Evolutionary conservation across 768 basidiomycete genomes (phyloP), one percentile per base, ranked within the genome.

Genomic region (Podaxis sp.): DNA sequence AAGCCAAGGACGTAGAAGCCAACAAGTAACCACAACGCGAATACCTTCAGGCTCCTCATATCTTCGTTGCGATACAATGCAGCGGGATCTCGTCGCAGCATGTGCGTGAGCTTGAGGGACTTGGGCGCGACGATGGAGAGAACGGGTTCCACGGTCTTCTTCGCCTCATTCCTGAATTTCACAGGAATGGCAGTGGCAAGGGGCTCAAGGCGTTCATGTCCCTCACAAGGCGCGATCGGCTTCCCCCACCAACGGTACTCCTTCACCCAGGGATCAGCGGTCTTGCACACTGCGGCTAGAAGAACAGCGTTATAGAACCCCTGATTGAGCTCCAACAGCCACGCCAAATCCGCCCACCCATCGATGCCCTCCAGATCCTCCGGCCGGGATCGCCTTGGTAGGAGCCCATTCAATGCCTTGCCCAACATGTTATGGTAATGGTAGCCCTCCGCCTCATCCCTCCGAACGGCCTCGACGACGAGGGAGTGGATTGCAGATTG

Each of bases 251-350:
- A 66, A 4, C 58, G 51, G 24, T 66, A 63, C 17, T 63, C 55
- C 11, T 52, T 15, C 5, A 56, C 57, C 13, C 48, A 30, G 2
- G 30, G 36, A 24, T 52, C 55, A 13, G 65, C 58, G 30, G 67
- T 48, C 19, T 62, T 65, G 55, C 69, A 70, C 6, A 70, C 67
- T 9, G 69, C 70, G 19, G 71, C 70, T 4, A 72, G 69, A 53
- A 65, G 60, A 3, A 68, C 69, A 7, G 69, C 64, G 56, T 72
- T 72, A 51, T 71, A 72, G 36, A 68, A 71, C 1, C 67, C 70
- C 33, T 71, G 70, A 57, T 71, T 71, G 13, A 71, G 57, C 59
- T 71, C 70, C 19, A 72, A 60, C 36, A 72, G 53, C 71, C 70
- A 71, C 2, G 71, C 69, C 13, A 72, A 62, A 44, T 72, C 71